Base-by-base conservation (phyloP, 208 protist genomes). In the Lotmaria passim region DNA sequence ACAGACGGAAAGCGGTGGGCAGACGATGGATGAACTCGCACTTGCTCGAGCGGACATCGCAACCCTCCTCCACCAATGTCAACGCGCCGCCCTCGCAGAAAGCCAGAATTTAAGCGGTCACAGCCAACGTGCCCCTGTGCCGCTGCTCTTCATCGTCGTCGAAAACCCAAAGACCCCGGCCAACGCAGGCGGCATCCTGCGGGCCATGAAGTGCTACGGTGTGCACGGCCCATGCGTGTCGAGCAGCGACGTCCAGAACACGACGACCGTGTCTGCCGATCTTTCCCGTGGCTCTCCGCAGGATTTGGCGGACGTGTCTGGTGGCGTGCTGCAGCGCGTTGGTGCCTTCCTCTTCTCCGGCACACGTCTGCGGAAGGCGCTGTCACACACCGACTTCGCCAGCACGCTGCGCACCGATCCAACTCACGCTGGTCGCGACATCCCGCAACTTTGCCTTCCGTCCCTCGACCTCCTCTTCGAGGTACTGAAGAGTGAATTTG, bases 121-220 rank as follows among this genome's bases (percentile, higher is more conserved):
- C 21, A 8, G 55, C 24, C 21, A 5, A 7, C 61, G 53, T 47
- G 21, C 10, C 52, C 47, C 64, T 31, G 36, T 52, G 14, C 64
- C 79, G 28, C 59, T 67, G 14, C 56, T 92, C 15, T 87, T 89
- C 41, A 36, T 92, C 8, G 86, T 85, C 7, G 73, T 92, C 3
- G 83, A 88, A 39, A 90, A 92, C 60, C 83, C 87, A 0, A 92
- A 92, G 58, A 92, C 83, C 12, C 87, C 87, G 1, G 75, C 78
- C 12, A 92, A 92, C 53, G 34, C 81, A 12, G 87, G 87, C 30
- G 82, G 83, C 60, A 90, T 92, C 43, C 68, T 92, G 19, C 81
- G 87, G 31, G 83, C 87, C 17, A 85, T 92, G 81, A 74, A 72
- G 36, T 90, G 78, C 47, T 70, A 77, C 38, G 71, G 71, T 11